These are phyloP conservation scores for Narthecium ossifragum DNA, from an alignment of 106 monocot species.

Conservation along the genomic window DNA sequence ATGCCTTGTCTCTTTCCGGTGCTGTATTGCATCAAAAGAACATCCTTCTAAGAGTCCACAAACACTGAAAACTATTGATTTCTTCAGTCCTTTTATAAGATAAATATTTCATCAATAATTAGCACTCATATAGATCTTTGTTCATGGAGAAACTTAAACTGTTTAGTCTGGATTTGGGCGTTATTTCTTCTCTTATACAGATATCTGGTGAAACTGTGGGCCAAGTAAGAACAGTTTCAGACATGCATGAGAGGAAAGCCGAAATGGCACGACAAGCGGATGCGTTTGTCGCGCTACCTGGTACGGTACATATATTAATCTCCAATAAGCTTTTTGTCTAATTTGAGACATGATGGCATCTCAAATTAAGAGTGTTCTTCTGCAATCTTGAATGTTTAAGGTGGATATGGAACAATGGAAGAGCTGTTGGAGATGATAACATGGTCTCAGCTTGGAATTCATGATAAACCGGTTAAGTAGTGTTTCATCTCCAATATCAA, in stretches of 20 bases:
- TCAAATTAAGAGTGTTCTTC: background rate
- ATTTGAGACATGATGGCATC: too few species aligned
- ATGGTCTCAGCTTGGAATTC: constrained; percentile 97
- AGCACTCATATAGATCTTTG: too few species aligned
- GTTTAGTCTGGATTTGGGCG: too few species aligned
- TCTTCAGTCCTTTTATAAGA: background rate
- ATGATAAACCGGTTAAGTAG: constrained; percentile 86
- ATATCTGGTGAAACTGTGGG: constrained; percentile 76
- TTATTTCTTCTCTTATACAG: too few species aligned
- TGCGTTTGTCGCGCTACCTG: constrained; percentile 89
- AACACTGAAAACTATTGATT: background rate
- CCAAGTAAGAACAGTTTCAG: constrained; percentile 59
- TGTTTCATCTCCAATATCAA: background rate
- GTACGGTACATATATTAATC: constrained; percentile 43
- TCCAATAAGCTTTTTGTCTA: background rate
- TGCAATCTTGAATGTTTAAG: constrained; percentile 18
- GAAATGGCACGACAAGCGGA: constrained; percentile 79
- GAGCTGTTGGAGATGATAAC: constrained; percentile 95
- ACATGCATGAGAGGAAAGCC: constrained; percentile 88
- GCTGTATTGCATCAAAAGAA: background rate
- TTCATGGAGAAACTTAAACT: too few species aligned
- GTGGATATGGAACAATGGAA: constrained; percentile 98
- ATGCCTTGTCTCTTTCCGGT: background rate
- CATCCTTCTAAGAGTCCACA: too few species aligned
- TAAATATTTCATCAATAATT: too few species aligned